phyloP scores from a whole-genome alignment of 768 basidiomycete genomes.

The Pisolithus albus region DNA sequence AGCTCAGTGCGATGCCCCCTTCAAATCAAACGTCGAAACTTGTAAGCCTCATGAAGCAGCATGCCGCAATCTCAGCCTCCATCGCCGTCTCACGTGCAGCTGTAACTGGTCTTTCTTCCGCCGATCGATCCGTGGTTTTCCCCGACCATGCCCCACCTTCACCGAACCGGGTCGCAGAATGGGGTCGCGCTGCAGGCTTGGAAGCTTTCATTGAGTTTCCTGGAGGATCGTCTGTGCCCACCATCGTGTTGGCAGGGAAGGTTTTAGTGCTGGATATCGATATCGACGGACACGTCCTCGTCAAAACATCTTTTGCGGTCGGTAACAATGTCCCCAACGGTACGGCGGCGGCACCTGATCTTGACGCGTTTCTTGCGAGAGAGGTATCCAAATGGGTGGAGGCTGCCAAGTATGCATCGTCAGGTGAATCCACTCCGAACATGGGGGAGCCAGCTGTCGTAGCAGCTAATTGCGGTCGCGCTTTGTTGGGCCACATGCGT shows the following conservation, averaged over 20 bases:
- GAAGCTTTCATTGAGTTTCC: slow-evolving; percentile 64
- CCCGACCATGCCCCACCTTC: slow-evolving; percentile 24
- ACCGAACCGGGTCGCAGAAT: slow-evolving; percentile 43
- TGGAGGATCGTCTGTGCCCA: slow-evolving; percentile 34
- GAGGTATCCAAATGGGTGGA: slow-evolving; percentile 51
- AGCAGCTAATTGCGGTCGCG: slow-evolving; percentile 43
- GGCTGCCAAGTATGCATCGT: slow-evolving; percentile 32
- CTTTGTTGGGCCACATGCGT: slow-evolving; percentile 48
- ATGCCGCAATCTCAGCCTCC: slow-evolving; percentile 36
- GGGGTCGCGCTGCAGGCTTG: slow-evolving; percentile 63
- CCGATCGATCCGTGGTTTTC: slow-evolving; percentile 17
- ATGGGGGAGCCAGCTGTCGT: slow-evolving; percentile 43
- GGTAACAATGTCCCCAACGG: slow-evolving; percentile 39
- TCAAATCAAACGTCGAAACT: slow-evolving; percentile 59
- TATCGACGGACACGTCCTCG: slow-evolving; percentile 40
- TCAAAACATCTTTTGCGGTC: slow-evolving; percentile 72
- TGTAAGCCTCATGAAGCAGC: slow-evolving; percentile 60
- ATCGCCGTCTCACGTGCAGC: slow-evolving; percentile 20
- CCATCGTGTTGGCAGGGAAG: slow-evolving; percentile 66
- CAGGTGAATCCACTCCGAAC: slow-evolving; percentile 20
- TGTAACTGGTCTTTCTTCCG: slow-evolving; percentile 15
- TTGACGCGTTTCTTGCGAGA: slow-evolving; percentile 58
- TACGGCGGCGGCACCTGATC: slow-evolving; percentile 32
- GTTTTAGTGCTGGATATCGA: slow-evolving; percentile 77
- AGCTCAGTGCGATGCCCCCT: slow-evolving; percentile 37